Evolutionary conservation across 495 filamentous ascomycete genomes (phyloP), one percentile per base, ranked within the genome.

Genomic region (Neurospora sublineolata): DNA sequence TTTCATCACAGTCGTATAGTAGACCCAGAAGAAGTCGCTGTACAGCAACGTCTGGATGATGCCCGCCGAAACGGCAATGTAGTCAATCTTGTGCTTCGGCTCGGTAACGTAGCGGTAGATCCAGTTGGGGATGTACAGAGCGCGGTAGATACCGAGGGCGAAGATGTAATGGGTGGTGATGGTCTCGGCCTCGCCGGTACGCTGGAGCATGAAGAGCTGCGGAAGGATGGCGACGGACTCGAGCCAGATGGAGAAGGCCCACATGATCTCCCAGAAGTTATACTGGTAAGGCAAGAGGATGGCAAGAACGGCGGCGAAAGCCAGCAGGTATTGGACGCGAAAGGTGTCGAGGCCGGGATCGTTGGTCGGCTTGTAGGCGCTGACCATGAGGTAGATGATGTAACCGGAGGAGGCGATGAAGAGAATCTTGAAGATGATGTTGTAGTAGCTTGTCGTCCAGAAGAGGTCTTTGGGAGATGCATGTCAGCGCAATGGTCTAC

Each of bases 11-110:
- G 96, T 97, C 58, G 90, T 97, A 80, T 97, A 99, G 82, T 99
- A 99, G 73, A 99, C 97, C 86, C 93, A 99, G 86, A 99, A 99
- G 84, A 99, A 99, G 83, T 99, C 95, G 69, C 93, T 97, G 82
- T 99, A 99, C 69, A 98, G 85, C 37, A 98, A 80, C 23, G 95
- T 98, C 85, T 99, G 95, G 72, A 97, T 84, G 37, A 97, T 86
- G 11, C 95, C 95, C 10, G 95, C 95, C 42, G 93, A 72, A 58
- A 96, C 89, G 3, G 94, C 89, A 75, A 97, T 94, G 68, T 87
- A 87, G 80, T 97, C 94, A 72, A 90, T 88, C 82, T 90, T 88
- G 73, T 84, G 80, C 64, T 78, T 78, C 38, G 83, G 83, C 79
- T 95, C 93, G 52, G 86, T 83, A 73, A 91, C 84, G 80, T 96